Evolutionary conservation across 148 eudicot genomes (phyloP).

Genomic region (Salicornia ramosissima): DNA sequence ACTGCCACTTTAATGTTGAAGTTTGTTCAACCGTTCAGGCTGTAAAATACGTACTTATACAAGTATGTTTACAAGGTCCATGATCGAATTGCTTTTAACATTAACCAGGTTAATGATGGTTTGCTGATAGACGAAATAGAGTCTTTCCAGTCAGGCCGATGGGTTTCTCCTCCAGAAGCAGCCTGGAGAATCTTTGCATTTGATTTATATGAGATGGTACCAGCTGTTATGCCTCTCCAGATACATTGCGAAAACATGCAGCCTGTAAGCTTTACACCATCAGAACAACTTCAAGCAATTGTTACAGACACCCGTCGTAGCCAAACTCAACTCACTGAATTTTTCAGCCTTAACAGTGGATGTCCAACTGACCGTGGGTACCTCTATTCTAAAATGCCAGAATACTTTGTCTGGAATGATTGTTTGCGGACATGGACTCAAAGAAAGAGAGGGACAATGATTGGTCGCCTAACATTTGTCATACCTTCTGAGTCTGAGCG

Average conservation of each 20-base stretch:
- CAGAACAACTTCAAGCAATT: background rate
- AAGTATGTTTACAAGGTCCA: background rate
- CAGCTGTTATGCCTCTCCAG: background rate
- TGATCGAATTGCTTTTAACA: background rate
- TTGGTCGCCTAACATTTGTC: background rate
- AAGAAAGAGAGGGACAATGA: background rate
- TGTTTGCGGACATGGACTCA: background rate
- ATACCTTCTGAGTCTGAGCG: background rate
- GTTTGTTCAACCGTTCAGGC: conserved; percentile 7
- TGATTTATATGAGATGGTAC: background rate
- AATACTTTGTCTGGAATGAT: background rate
- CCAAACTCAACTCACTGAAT: background rate
- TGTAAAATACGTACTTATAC: conserved; percentile 18
- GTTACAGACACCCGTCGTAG: background rate
- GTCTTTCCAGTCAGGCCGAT: background rate
- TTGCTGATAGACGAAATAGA: conserved; percentile 6
- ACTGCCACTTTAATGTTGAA: conserved; percentile 21
- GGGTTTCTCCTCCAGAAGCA: conserved; percentile 4
- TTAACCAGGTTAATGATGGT: too few species aligned
- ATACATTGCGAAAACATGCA: background rate
- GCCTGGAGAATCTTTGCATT: background rate
- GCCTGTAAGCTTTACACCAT: background rate
- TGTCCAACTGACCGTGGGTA: background rate
- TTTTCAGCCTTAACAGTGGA: too few species aligned
- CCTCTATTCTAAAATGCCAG: background rate